Evolutionary conservation across 1,284 basidiomycete genomes (phyloP).

Genomic region (Microbotryomycetes sp.): DNA sequence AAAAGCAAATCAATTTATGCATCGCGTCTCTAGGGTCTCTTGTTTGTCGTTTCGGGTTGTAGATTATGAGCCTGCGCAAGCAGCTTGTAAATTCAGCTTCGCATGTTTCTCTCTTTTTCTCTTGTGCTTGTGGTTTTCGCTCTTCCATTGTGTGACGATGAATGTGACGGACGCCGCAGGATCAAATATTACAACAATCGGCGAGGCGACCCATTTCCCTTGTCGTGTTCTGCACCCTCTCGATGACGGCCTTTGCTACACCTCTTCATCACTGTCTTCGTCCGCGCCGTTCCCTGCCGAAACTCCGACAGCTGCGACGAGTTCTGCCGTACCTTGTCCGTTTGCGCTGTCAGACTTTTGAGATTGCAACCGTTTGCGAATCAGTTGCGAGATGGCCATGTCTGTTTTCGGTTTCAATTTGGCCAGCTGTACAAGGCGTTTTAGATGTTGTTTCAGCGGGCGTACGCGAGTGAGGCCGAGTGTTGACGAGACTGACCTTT

Average conservation of each 20-base stretch:
- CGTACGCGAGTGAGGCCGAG: background rate
- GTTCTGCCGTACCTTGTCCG: background rate
- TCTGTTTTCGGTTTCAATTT: slow-evolving; percentile 86
- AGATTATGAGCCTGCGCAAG: background rate
- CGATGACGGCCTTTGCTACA: background rate
- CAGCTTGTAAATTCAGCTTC: background rate
- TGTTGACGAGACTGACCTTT: slow-evolving; percentile 39
- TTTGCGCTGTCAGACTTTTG: slow-evolving; percentile 4
- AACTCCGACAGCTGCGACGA: slow-evolving; percentile 15
- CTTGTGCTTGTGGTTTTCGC: too few species aligned
- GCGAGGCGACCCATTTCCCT: background rate
- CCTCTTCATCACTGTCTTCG: slow-evolving; percentile 3
- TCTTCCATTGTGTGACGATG: too few species aligned
- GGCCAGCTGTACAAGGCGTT: slow-evolving; percentile 48
- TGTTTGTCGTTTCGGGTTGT: background rate
- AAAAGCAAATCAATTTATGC: too few species aligned
- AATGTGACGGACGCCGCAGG: too few species aligned
- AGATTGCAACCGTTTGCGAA: slow-evolving; percentile 49
- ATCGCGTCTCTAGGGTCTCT: too few species aligned
- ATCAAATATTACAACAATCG: background rate
- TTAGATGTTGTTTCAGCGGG: background rate
- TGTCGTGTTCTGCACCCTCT: too few species aligned
- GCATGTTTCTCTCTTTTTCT: background rate
- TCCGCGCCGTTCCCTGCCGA: slow-evolving; percentile 20
- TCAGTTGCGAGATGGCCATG: slow-evolving; percentile 83